Conservation (phyloP, 73 alveolate species). For the Paramecium sexaurelia region DNA sequence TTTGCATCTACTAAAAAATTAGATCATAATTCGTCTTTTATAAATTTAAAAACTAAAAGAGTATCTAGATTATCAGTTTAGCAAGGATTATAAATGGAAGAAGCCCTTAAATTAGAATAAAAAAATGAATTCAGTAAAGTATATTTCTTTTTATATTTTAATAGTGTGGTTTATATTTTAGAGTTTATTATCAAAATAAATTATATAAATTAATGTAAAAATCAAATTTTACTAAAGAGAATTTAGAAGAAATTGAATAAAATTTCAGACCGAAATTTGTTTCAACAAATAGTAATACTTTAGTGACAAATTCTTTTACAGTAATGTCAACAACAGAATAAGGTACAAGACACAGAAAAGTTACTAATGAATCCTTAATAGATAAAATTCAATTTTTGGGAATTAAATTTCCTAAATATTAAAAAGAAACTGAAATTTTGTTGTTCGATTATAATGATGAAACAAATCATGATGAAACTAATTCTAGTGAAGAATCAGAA, state of each 20-base stretch:
- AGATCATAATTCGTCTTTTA: not conserved
- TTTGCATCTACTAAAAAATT: not conserved
- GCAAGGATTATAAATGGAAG: not conserved
- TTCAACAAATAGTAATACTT: not conserved
- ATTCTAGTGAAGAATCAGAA: not conserved
- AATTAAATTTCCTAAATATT: not conserved
- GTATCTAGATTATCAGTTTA: not conserved
- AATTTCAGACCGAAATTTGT: not conserved
- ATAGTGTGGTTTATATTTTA: not conserved
- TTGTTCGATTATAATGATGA: not conserved
- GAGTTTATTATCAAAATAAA: conserved; percentile 15
- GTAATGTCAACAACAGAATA: not conserved
- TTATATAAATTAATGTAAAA: not conserved
- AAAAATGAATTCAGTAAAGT: not conserved
- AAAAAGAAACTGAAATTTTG: not conserved
- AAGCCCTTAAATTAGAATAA: not conserved
- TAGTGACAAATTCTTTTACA: not conserved
- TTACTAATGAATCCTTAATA: not conserved
- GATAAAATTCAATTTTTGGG: not conserved
- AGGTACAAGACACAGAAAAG: not conserved
- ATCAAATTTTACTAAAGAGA: not conserved
- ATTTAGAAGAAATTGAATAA: not conserved
- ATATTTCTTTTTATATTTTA: not conserved
- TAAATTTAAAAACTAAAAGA: not conserved
- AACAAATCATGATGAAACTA: not conserved